Evolutionary conservation across 257 asterid genomes (phyloP), one percentile per base, ranked within the genome.

Genomic region (Jacaranda mimosifolia): DNA sequence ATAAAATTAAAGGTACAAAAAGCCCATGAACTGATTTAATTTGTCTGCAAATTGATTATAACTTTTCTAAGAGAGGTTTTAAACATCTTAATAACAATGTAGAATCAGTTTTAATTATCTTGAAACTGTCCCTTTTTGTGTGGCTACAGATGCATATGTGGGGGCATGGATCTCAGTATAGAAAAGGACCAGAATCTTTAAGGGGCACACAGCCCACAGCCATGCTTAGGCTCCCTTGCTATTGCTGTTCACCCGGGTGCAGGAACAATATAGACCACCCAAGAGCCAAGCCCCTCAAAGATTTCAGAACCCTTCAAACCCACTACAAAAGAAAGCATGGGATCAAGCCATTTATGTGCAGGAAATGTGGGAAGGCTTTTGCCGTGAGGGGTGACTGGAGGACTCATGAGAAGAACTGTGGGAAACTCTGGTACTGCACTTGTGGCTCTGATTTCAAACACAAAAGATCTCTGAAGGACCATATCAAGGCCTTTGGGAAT

Each of bases 111-210:
- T 26, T 26, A 26, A 26, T 26, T 26, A 26, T 26, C 32, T 26
- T 26, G 32, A 26, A 26, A 26, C 32, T 26, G 32, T 1, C 32
- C 32, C 32, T 26, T 26, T 26, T 26, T 26, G 32, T 26, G 32
- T 51, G n/a, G 9, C 5, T 10, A n/a, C 79, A 85, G 89, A 85
- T 85, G 89, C 89, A 85, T 69, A 85, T 85, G 89, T 85, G 89
- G 87, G 89, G 89, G 21, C 89, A 85, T 62, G 89, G 89, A 64
- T 85, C 89, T 1, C 89, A 85, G 74, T 85, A 85, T 76, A 73
- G 89, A 63, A 85, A 85, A 74, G 89, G 89, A 2, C 87, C 89
- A 10, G 89, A 85, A 53, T 85, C 89, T 0, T 74, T 85, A 3
- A 53, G 85, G 0, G 89, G 89, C 36, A 85, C 89, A 0, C 89